A percentile compares a stretch with the other conserved stretches of the same genome.
phyloP scores from a whole-genome alignment of 371 early-diverging fungal species.

The Actinomucor elegans region DNA sequence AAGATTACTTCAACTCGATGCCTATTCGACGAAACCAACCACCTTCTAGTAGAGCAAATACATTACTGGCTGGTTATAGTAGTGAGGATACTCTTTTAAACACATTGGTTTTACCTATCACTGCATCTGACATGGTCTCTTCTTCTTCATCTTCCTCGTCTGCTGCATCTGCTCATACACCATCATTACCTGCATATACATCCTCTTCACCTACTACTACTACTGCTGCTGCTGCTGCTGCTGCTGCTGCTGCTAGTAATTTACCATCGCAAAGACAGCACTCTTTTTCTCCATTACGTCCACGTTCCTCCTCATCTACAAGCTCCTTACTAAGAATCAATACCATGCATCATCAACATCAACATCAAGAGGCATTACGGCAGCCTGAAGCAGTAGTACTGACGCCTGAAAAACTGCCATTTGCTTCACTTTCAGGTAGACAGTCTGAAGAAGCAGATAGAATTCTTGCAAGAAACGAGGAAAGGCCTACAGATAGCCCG shows the following conservation, averaged over 20 bases:
- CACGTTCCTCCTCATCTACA: neutral
- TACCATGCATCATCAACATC: slow-evolving; percentile 3
- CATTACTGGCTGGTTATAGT: neutral
- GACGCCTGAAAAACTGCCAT: neutral
- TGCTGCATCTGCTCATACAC: neutral
- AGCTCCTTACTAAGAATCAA: neutral
- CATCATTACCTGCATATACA: neutral
- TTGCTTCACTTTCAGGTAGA: slow-evolving; percentile 3
- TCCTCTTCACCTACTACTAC: neutral
- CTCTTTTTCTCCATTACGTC: neutral
- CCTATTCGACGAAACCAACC: too few species aligned
- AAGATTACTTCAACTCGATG: neutral
- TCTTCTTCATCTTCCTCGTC: neutral
- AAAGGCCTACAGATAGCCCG: neutral
- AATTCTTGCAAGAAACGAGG: neutral
- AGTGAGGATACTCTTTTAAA: neutral
- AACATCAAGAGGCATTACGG: neutral
- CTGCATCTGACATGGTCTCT: neutral
- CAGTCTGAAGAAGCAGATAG: slow-evolving; percentile 10
- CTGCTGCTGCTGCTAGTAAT: too few species aligned
- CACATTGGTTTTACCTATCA: neutral
- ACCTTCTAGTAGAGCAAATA: too few species aligned
- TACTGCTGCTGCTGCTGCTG: too few species aligned
- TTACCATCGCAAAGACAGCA: too few species aligned
- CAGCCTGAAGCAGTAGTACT: neutral